Evolutionary conservation across 495 filamentous ascomycete genomes (phyloP).

Genomic region (Durotheca rogersii): DNA sequence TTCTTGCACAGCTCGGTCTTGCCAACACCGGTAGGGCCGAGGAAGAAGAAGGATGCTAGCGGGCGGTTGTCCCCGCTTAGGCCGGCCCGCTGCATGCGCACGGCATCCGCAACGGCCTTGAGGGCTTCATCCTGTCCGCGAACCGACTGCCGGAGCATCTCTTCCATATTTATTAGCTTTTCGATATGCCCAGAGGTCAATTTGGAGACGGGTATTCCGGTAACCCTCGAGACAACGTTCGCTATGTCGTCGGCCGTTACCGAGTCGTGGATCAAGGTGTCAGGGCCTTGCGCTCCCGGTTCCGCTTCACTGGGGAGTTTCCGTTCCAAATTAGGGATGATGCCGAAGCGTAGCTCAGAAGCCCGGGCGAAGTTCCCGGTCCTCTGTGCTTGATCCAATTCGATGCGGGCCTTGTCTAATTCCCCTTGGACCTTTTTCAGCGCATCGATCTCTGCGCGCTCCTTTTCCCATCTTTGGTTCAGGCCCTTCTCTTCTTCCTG

Average conservation of each 20-base stretch:
- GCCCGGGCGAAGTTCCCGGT: constrained; percentile 89
- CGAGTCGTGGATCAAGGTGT: constrained; percentile 81
- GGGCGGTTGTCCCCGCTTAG: constrained; percentile 89
- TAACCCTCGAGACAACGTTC: constrained; percentile 83
- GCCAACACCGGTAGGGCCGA: constrained; percentile 93
- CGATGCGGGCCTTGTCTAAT: constrained; percentile 77
- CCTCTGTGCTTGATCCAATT: constrained; percentile 84
- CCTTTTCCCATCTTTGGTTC: constrained; percentile 84
- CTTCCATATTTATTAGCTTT: constrained; percentile 93
- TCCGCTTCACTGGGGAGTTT: constrained; percentile 73
- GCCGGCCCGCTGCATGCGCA: constrained; percentile 90
- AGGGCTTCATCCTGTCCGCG: constrained; percentile 94
- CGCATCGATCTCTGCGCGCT: constrained; percentile 75
- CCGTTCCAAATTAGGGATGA: constrained; percentile 75
- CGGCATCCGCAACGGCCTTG: constrained; percentile 85
- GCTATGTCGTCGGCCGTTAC: constrained; percentile 94
- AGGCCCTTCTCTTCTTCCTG: constrained; percentile 67
- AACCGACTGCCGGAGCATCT: constrained; percentile 78
- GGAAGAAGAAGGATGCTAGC: constrained; percentile 93
- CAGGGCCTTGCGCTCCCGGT: constrained; percentile 43
- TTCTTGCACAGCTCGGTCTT: constrained; percentile 98
- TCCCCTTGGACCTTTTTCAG: constrained; percentile 85
- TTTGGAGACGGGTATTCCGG: constrained; percentile 89
- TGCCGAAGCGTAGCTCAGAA: constrained; percentile 82
- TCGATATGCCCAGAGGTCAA: constrained; percentile 90